These are phyloP conservation scores for Cladosporium oxysporum DNA, from an alignment of 2,329 filamentous ascomycete species.

Conservation along the genomic window DNA sequence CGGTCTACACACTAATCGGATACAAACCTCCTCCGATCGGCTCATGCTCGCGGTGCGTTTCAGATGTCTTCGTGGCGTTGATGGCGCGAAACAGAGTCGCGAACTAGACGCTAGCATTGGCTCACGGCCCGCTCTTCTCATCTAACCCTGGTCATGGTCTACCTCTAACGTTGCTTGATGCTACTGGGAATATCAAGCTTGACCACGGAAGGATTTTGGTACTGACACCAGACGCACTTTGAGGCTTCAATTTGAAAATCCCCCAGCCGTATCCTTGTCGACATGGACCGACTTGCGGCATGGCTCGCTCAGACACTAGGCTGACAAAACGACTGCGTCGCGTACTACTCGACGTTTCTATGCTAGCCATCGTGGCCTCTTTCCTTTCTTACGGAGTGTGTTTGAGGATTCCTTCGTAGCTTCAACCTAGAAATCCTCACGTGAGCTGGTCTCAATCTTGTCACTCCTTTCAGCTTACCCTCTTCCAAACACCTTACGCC, in stretches of 20 bases:
- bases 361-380: neutral
- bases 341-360: neutral
- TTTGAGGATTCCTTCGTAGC: constrained; percentile 15
- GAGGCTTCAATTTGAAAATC: constrained; percentile 11
- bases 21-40: neutral
- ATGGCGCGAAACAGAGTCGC: constrained; percentile 14
- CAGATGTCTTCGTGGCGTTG: constrained; percentile 10
- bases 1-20: neutral
- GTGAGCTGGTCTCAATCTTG: constrained; percentile 15
- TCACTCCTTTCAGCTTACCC: constrained; percentile 5
- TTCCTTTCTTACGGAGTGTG: constrained; percentile 10
- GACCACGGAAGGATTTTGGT: constrained; percentile 11
- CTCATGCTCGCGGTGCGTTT: constrained; percentile 15
- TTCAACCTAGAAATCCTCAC: neutral
- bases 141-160: neutral
- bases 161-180: constrained; percentile 15
- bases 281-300: constrained; percentile 5
- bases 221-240: neutral
- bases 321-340: neutral
- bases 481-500: neutral
- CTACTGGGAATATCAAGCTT: constrained; percentile 6
- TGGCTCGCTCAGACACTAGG: neutral
- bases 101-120: constrained; percentile 9
- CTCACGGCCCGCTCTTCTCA: neutral
- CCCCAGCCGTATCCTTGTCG: constrained; percentile 13